Conservation (phyloP, 306 rosid genomes). For the Vigna angularis region DNA sequence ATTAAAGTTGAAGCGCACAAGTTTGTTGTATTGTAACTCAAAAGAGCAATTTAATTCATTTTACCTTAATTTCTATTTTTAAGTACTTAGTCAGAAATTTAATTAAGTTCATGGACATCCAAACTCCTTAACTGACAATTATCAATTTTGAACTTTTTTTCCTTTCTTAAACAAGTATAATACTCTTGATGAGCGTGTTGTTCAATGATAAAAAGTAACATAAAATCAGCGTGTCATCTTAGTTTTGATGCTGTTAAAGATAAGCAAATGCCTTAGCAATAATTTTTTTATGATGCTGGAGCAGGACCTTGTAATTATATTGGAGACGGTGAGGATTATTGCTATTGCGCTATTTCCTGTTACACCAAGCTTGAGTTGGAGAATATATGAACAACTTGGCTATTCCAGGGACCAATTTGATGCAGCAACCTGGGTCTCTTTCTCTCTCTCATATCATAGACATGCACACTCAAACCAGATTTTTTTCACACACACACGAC, state of each 20-base stretch:
- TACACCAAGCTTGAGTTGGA: conserved; percentile 81
- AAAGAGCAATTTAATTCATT: no score
- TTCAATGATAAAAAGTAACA: no score
- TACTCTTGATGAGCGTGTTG: neutral
- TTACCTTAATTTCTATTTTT: no score
- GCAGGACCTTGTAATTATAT: conserved; percentile 93
- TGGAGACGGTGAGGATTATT: conserved; percentile 84
- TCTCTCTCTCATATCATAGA: conserved; percentile 18
- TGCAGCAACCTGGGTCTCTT: conserved; percentile 79
- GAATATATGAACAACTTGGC: conserved; percentile 90
- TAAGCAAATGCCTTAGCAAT: conserved; percentile 31
- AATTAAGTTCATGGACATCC: conserved; percentile 18
- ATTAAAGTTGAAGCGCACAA: no score
- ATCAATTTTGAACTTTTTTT: neutral
- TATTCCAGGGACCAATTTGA: conserved; percentile 75
- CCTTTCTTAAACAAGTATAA: neutral
- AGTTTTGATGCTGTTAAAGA: conserved; percentile 8
- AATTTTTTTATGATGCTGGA: conserved; percentile 39
- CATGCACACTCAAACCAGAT: neutral
- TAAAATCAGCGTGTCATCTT: neutral
- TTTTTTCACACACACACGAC: neutral
- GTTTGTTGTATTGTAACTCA: no score
- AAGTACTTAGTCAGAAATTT: no score
- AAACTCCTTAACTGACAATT: conserved; percentile 5
- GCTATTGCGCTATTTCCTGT: conserved; percentile 83